Percentiles rank a stretch among this genome's conserved stretches.
phyloP scores from a whole-genome alignment of 2,329 filamentous ascomycete species.

The Diaporthe batatas region DNA sequence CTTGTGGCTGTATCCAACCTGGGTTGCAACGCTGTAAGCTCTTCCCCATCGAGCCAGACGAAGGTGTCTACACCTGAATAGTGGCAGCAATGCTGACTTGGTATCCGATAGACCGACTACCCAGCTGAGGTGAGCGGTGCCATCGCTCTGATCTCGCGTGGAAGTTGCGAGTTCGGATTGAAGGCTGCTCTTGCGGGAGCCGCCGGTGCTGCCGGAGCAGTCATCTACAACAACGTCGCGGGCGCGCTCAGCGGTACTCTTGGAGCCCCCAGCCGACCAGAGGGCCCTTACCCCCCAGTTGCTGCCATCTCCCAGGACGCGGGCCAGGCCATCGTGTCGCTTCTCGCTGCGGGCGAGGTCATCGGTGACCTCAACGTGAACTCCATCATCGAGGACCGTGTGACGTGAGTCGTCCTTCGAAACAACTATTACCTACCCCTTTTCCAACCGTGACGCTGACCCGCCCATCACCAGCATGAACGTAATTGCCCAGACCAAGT shows the following conservation, averaged over 20 bases:
- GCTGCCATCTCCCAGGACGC: slow-evolving; percentile 40
- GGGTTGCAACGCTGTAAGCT: slow-evolving; percentile 52
- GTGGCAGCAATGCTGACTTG: background rate
- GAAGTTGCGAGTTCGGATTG: slow-evolving; percentile 57
- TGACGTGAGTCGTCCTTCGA: slow-evolving; percentile 45
- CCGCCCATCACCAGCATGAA: slow-evolving; percentile 42
- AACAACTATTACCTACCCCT: no score
- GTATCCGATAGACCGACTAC: slow-evolving; percentile 51
- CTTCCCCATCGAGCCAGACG: no score
- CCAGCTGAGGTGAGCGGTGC: slow-evolving; percentile 59
- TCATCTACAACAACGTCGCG: slow-evolving; percentile 67
- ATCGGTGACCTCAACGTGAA: slow-evolving; percentile 53
- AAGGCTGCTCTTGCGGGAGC: slow-evolving; percentile 60
- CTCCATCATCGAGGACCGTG: slow-evolving; percentile 53
- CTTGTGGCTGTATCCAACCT: slow-evolving; percentile 53
- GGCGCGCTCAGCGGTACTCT: slow-evolving; percentile 60
- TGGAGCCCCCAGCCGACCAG: slow-evolving; percentile 1
- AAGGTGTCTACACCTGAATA: no score
- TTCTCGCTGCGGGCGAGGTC: slow-evolving; percentile 36
- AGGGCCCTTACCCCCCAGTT: slow-evolving; percentile 24
- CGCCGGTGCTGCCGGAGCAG: slow-evolving; percentile 58
- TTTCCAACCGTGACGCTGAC: slow-evolving; percentile 53
- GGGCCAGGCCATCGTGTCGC: slow-evolving; percentile 37
- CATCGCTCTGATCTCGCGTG: slow-evolving; percentile 61
- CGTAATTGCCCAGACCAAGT: slow-evolving; percentile 61